These are phyloP conservation scores for Prunella vulgaris DNA, from an alignment of 257 asterid species.

Conservation along the genomic window DNA sequence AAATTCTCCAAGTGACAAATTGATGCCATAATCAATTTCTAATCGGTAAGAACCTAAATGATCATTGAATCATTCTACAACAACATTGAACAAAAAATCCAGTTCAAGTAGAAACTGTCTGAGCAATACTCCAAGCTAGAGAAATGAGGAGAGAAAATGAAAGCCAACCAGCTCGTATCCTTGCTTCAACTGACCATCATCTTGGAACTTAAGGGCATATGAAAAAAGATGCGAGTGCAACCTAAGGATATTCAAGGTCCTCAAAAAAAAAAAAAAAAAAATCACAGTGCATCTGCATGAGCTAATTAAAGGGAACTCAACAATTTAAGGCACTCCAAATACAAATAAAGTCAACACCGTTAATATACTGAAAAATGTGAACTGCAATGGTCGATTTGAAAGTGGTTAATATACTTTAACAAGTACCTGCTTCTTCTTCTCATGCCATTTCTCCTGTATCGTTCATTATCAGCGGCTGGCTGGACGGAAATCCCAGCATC, in stretches of 20 bases:
- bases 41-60: not conserved
- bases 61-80: not conserved
- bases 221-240: not conserved
- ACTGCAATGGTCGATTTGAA: not conserved
- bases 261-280: too few species aligned
- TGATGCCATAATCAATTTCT: not conserved
- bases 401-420: not conserved
- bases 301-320: not conserved
- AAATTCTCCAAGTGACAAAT: not conserved
- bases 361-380: not conserved
- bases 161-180: not conserved
- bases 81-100: not conserved
- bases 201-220: constrained; percentile 1
- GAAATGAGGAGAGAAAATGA: not conserved
- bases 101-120: not conserved
- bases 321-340: not conserved
- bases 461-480: constrained; percentile 46
- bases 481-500: constrained; percentile 34
- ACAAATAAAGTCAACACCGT: not conserved
- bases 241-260: not conserved
- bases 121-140: not conserved
- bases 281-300: not conserved
- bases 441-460: constrained; percentile 47
- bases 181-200: not conserved
- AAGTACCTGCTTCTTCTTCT: constrained; percentile 59